Base-by-base conservation (phyloP, 2,329 filamentous ascomycete genomes). In the Fusarium vanettenii region DNA sequence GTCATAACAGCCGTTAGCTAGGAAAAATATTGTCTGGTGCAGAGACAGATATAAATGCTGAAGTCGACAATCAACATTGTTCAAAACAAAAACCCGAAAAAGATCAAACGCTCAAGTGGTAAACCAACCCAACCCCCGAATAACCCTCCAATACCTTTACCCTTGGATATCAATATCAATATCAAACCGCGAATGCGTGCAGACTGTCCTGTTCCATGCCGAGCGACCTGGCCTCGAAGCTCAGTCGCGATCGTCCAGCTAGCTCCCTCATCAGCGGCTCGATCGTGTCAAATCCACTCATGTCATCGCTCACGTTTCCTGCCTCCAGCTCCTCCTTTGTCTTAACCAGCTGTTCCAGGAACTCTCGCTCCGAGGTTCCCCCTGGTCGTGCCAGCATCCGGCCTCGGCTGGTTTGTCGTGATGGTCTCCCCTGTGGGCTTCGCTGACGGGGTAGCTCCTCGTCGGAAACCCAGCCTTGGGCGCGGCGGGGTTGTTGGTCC, bases 211-310 rank as follows among this genome's bases (percentile, higher is more conserved):
- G 67, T 16, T 50, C 68, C 52, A 78, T 60, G 62, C 75, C 78
- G 45, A 79, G 70, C n/a, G 79, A 72, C 43, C 75, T 70, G 41
- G 77, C 79, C 64, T 79, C 76, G 25, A 74, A 77, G 37, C 71
- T 78, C 52, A 79, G 66, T 70, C 78, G 71, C 35, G 80, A 80
- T 56, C 75, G 76, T 60, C 79, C 80, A 45, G 82, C 83, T 50
- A 87, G 76, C 77, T 86, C 85, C 64, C 84, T 80, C 83, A 87
- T 87, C 56, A 87, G 71, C 10, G 85, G 84, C 77, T 87, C 85
- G 25, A 87, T 81, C 6, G 81, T 79, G 29, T 84, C 84, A 65
- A 86, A 74, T 6, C 84, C 82, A 57, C 79, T 83, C 67, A 75
- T 72, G 20, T 82, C 81, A 27, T 81, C 79, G 62, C 78, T 78